Percentiles rank a stretch among this genome's conserved stretches.
phyloP scores from a whole-genome alignment of 108 stramenopile genomes.

The Skeletonema marinoi region DNA sequence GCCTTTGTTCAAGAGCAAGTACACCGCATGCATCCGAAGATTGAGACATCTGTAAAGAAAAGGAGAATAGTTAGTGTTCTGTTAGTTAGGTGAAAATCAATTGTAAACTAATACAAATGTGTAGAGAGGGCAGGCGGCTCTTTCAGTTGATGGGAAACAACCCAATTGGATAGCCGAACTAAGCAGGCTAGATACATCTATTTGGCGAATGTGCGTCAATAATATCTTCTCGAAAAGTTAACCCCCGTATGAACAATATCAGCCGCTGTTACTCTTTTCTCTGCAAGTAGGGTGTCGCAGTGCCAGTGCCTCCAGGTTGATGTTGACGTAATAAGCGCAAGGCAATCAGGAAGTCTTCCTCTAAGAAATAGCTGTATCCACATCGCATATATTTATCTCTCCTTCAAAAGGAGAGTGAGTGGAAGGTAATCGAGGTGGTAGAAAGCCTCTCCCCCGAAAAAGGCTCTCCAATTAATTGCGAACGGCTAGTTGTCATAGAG shows the following conservation, averaged over 20 bases:
- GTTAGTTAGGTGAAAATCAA: background rate
- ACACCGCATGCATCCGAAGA: background rate
- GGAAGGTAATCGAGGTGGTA: too few species aligned
- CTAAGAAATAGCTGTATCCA: too few species aligned
- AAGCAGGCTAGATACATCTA: background rate
- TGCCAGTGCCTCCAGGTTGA: background rate
- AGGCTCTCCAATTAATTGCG: background rate
- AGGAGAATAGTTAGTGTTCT: background rate
- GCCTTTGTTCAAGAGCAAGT: slow-evolving; percentile 52
- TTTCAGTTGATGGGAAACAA: background rate
- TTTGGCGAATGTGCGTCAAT: background rate
- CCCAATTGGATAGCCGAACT: background rate
- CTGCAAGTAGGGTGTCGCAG: background rate
- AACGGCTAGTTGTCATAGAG: background rate
- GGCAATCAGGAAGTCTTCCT: too few species aligned
- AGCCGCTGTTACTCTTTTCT: background rate
- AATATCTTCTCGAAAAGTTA: background rate
- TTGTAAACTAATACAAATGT: background rate
- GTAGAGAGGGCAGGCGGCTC: background rate
- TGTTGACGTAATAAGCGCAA: too few species aligned
- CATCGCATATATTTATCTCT: background rate
- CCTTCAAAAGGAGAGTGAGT: background rate
- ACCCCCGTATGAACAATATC: background rate
- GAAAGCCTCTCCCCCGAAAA: background rate
- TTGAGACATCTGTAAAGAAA: slow-evolving; percentile 42